phyloP scores from a whole-genome alignment of 1,139 yeast genomes.

The Debaryomycetaceae sp. region DNA sequence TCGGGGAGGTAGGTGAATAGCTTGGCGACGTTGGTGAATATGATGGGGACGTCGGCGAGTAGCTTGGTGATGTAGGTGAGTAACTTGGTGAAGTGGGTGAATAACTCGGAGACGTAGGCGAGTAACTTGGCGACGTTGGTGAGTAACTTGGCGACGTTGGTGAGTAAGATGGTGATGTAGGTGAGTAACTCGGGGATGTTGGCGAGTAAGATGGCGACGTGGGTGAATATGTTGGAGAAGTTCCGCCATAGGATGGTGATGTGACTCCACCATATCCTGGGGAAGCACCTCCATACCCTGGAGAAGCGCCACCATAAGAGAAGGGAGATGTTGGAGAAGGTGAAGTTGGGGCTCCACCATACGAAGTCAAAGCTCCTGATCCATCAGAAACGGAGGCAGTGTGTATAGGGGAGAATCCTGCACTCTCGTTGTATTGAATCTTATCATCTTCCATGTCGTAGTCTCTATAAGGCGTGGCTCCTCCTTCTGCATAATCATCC shows the following conservation, averaged over 20 bases:
- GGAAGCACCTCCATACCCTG: conserved; percentile 51
- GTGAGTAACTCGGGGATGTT: conserved; percentile 71
- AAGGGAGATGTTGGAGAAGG: conserved; percentile 58
- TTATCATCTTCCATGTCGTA: conserved; percentile 76
- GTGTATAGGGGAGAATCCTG: conserved; percentile 91
- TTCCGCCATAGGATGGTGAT: conserved; percentile 46
- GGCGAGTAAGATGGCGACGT: conserved; percentile 58
- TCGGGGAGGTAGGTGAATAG: conserved; percentile 69
- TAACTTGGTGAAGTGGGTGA: conserved; percentile 73
- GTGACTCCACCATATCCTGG: conserved; percentile 57
- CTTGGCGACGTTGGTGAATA: conserved; percentile 75
- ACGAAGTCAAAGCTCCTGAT: conserved; percentile 90
- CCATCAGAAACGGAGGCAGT: conserved; percentile 81
- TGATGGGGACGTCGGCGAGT: conserved; percentile 70
- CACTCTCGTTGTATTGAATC: conserved; percentile 74
- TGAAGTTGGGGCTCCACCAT: conserved; percentile 65
- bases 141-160: conserved; percentile 75
- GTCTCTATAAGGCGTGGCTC: conserved; percentile 90
- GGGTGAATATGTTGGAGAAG: conserved; percentile 46
- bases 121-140: conserved; percentile 46
- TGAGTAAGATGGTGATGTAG: conserved; percentile 68
- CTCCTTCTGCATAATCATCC: conserved; percentile 60
- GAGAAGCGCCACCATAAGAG: conserved; percentile 63
- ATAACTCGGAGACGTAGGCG: conserved; percentile 52
- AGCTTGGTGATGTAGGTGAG: conserved; percentile 69